Evolutionary conservation across 2,329 filamentous ascomycete species (phyloP), one percentile per base, ranked within the genome.

Genomic region (Colletotrichum graminicola): DNA sequence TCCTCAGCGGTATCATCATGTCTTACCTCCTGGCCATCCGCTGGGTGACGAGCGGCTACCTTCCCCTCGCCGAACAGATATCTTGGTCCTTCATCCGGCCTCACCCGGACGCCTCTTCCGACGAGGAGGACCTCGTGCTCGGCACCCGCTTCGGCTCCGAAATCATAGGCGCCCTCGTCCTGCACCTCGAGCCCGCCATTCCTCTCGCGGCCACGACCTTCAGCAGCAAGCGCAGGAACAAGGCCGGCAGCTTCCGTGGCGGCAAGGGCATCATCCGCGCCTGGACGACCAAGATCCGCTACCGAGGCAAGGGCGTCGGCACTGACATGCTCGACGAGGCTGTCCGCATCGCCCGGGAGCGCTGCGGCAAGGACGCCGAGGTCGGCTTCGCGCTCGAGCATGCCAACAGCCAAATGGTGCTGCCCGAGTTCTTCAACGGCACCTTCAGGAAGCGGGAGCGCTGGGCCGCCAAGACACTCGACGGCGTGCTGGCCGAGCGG

Each of bases 381-480:
- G 84, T 95, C 62, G 89, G 91, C 2, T 97, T 97, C 79, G 93
- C 92, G 8, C 83, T 86, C 63, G 89, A 93, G 74, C 94, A 97
- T 84, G 94, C 93, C 55, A 94, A 95, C 86, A 90, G 90, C 74
- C 81, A 82, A 71, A 87, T 88, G 79, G 79, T 94, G 3, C 80
- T 94, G 62, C 90, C 91, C 18, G 82, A 83, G 69, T 80, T 89
- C 36, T 93, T 93, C 77, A 92, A 92, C 77, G 82, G 83, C 1
- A 80, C 81, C 0, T 90, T 94, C 77, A 84, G 89, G 70, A 85
- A 82, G 78, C 82, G 85, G 61, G 92, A 94, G 80, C 81, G 83
- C 62, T 84, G 83, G 76, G 91, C 91, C 0, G 84, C 86, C 16
- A 84, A 80, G 78, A 82, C 85, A 6, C 78, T 91, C 72, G 83